Evolutionary conservation across 345 rosid species (phyloP).

Genomic region (Brassica juncea): DNA sequence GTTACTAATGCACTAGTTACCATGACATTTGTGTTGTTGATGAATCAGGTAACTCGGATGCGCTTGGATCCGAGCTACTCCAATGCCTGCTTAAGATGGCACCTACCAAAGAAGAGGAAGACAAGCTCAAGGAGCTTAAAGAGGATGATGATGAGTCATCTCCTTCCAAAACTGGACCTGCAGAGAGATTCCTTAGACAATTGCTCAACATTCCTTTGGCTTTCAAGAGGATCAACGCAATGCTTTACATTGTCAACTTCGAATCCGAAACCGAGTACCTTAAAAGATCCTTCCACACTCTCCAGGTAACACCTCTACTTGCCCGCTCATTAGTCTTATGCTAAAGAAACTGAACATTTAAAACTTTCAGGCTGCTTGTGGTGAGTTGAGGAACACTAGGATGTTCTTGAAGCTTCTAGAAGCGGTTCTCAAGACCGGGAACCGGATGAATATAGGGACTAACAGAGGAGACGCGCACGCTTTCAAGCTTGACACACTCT

Average conservation of each 20-base stretch:
- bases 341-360: constrained; percentile 16
- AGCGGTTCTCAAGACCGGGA: constrained; percentile 93
- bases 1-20: neutral
- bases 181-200: constrained; percentile 88
- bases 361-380: constrained; percentile 66
- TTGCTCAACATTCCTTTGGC: constrained; percentile 83
- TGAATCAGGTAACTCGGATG: constrained; percentile 76
- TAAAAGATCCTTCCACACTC: constrained; percentile 65
- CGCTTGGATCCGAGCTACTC: constrained; percentile 87
- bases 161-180: constrained; percentile 79
- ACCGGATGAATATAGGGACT: constrained; percentile 95
- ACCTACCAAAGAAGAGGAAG: constrained; percentile 87
- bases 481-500: constrained; percentile 92
- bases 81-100: constrained; percentile 95
- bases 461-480: constrained; percentile 91
- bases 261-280: constrained; percentile 88
- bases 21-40: neutral
- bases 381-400: constrained; percentile 72
- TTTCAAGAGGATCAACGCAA: constrained; percentile 84
- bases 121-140: constrained; percentile 71
- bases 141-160: constrained; percentile 42
- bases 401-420: constrained; percentile 88
- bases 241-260: constrained; percentile 87
- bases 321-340: neutral
- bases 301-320: constrained; percentile 55